Percentiles rank a stretch among this genome's conserved stretches.
These are phyloP conservation scores for Solanum lignicaule DNA, from an alignment of 257 asterid genomes.

Conservation along the genomic window DNA sequence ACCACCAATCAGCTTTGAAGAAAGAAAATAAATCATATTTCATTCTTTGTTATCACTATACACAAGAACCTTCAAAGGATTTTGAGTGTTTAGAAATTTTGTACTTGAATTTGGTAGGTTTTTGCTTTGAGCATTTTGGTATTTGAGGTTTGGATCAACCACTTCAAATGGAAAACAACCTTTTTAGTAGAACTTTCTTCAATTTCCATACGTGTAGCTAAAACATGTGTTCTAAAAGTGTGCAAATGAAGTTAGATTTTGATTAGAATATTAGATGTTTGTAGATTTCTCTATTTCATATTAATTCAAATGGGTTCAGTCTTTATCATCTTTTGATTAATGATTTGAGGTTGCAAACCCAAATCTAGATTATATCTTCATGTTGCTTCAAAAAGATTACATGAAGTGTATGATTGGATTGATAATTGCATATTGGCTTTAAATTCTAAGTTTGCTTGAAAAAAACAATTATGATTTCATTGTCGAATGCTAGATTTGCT, in stretches of 20 bases:
- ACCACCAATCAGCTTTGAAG: too few relatives aligned
- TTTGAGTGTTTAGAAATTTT: not conserved
- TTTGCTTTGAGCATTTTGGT: too few relatives aligned
- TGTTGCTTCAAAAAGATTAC: not conserved
- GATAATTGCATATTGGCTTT: not conserved
- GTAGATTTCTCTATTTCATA: not conserved
- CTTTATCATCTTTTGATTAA: not conserved
- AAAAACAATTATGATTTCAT: too few relatives aligned
- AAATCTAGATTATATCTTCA: not conserved
- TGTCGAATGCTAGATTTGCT: too few relatives aligned
- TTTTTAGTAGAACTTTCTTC: not conserved
- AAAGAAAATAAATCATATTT: too few relatives aligned
- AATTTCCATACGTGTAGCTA: not conserved
- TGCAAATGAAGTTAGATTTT: too few relatives aligned
- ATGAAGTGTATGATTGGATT: not conserved
- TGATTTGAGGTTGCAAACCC: not conserved
- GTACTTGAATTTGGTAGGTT: not conserved
- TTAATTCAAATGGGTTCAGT: not conserved
- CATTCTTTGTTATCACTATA: too few relatives aligned
- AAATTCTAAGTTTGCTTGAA: too few relatives aligned
- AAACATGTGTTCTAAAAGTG: not conserved
- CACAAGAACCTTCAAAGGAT: not conserved
- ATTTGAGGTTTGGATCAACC: not conserved
- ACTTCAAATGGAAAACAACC: too few relatives aligned
- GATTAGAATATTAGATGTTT: not conserved